phyloP scores from a whole-genome alignment of 495 filamentous ascomycete genomes.

The Tuber borchii region DNA sequence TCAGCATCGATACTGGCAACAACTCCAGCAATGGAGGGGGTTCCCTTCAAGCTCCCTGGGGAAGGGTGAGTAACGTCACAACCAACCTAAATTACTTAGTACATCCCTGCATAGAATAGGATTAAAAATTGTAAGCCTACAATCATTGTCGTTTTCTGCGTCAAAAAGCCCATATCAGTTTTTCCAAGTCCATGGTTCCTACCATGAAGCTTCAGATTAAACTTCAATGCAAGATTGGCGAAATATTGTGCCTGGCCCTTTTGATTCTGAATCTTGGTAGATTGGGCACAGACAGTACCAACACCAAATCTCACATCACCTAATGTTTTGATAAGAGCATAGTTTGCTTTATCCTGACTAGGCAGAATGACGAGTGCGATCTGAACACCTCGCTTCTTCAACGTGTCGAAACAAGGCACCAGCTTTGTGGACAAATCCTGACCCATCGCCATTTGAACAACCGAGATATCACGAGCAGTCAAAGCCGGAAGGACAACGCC shows the following conservation, averaged over 20 bases:
- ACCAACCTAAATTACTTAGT: conserved; percentile 49
- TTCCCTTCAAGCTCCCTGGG: conserved; percentile 53
- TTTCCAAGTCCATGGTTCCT: conserved; percentile 59
- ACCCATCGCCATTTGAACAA: neutral
- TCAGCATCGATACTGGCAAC: conserved; percentile 61
- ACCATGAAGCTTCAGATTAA: conserved; percentile 82
- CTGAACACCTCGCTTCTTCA: conserved; percentile 70
- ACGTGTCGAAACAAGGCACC: conserved; percentile 17
- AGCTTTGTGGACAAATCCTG: neutral
- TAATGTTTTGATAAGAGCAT: conserved; percentile 36
- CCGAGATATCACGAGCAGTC: neutral
- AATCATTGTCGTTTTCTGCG: conserved; percentile 66
- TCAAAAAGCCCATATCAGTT: conserved; percentile 53
- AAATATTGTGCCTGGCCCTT: conserved; percentile 36
- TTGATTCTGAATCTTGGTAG: conserved; percentile 27
- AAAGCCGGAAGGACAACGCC: neutral
- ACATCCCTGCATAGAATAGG: neutral
- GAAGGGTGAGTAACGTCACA: conserved; percentile 87
- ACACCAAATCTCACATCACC: conserved; percentile 38
- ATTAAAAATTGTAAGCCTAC: conserved; percentile 22
- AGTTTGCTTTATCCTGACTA: conserved; percentile 30
- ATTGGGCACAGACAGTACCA: conserved; percentile 36
- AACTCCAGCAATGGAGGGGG: conserved; percentile 68
- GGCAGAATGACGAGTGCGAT: conserved; percentile 37
- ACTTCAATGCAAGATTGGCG: conserved; percentile 43